Evolutionary conservation across 768 basidiomycete genomes (phyloP).

Genomic region (Kwoniella europaea): DNA sequence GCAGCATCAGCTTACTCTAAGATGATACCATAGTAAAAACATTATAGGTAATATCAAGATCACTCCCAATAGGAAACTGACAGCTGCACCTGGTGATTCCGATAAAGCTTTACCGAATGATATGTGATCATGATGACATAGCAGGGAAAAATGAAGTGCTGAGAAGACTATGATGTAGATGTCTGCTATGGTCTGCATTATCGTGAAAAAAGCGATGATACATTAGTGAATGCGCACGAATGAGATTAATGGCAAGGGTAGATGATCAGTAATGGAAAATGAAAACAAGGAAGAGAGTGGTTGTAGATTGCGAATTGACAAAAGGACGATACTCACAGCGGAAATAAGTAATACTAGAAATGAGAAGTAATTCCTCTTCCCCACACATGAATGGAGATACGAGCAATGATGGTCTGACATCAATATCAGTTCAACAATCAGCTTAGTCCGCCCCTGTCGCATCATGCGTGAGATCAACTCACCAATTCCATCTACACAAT

Average conservation of each 20-base stretch:
- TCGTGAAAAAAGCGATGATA: neutral
- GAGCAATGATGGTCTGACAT: conserved; percentile 59
- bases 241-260: too few species aligned
- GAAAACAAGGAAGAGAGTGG: neutral
- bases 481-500: conserved; percentile 95
- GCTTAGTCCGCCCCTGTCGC: too few species aligned
- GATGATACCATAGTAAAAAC: conserved; percentile 79
- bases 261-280: too few species aligned
- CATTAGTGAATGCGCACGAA: too few species aligned
- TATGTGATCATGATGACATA: conserved; percentile 65
- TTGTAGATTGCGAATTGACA: neutral
- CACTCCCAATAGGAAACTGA: conserved; percentile 75
- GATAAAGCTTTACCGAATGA: conserved; percentile 63
- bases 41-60: conserved; percentile 80
- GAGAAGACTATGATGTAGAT: conserved; percentile 80
- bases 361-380: conserved; percentile 90
- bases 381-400: conserved; percentile 87
- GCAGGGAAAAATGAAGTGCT: conserved; percentile 76
- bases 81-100: conserved; percentile 74
- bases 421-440: neutral
- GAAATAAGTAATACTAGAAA: conserved; percentile 84
- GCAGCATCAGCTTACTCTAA: conserved; percentile 65
- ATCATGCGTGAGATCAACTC: conserved; percentile 42
- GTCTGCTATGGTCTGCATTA: conserved; percentile 69
- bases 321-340: conserved; percentile 64